A percentile compares a stretch with the other conserved stretches of the same genome.
phyloP scores from a whole-genome alignment of 2,329 filamentous ascomycete species.

The Talaromyces sp. region DNA sequence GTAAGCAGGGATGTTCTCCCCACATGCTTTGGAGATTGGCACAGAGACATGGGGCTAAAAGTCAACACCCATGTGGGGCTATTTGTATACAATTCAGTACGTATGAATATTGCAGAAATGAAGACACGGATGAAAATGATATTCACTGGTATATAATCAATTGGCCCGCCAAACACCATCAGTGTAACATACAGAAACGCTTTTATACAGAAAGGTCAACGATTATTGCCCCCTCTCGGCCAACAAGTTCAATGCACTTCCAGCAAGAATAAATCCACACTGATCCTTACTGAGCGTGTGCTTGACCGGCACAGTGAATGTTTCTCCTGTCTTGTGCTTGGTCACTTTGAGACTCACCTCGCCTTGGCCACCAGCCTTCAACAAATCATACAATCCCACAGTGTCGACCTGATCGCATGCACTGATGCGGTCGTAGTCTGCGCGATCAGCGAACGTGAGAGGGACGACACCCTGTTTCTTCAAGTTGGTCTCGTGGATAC shows the following conservation, averaged over 20 bases:
- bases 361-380: slow-evolving; percentile 75
- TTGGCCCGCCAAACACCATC: slow-evolving; percentile 7
- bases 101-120: not conserved
- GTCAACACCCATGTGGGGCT: slow-evolving; percentile 1
- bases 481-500: slow-evolving; percentile 92
- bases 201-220: not conserved
- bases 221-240: slow-evolving; percentile 54
- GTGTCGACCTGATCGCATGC: slow-evolving; percentile 83
- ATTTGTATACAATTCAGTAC: not conserved
- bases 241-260: slow-evolving; percentile 87
- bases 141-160: not conserved
- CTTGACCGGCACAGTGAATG: slow-evolving; percentile 70
- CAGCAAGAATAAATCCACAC: slow-evolving; percentile 85
- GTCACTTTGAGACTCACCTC: slow-evolving; percentile 66
- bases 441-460: slow-evolving; percentile 82
- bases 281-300: slow-evolving; percentile 89
- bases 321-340: slow-evolving; percentile 61
- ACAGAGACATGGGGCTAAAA: not conserved
- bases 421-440: slow-evolving; percentile 78
- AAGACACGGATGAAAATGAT: not conserved
- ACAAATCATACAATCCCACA: slow-evolving; percentile 76
- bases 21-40: slow-evolving; percentile 2
- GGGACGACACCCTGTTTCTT: slow-evolving; percentile 98
- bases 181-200: not conserved
- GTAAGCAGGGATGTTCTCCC: not conserved